These are phyloP conservation scores for Ophiostoma populinum DNA, from an alignment of 2,329 filamentous ascomycete genomes.

Conservation along the genomic window DNA sequence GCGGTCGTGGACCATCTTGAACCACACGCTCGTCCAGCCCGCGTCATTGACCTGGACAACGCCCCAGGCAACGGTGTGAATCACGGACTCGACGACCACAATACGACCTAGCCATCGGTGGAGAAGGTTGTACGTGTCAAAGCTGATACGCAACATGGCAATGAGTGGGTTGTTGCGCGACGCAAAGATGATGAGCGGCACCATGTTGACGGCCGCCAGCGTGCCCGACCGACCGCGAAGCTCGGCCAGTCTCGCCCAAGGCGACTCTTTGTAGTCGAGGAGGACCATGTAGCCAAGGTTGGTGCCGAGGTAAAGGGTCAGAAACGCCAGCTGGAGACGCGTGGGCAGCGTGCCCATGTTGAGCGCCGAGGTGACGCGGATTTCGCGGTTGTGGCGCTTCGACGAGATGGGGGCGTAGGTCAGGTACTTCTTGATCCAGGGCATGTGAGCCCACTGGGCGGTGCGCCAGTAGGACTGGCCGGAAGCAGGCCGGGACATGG, in stretches of 20 bases:
- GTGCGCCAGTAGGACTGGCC: conserved; percentile 42
- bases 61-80: conserved; percentile 58
- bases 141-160: conserved; percentile 63
- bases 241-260: conserved; percentile 55
- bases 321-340: conserved; percentile 40
- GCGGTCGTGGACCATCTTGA: conserved; percentile 35
- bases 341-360: conserved; percentile 46
- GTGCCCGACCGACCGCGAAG: conserved; percentile 73
- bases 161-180: conserved; percentile 91
- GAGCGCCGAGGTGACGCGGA: conserved; percentile 25
- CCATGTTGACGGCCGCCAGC: conserved; percentile 75
- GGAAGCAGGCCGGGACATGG: conserved; percentile 34
- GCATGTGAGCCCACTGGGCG: conserved; percentile 42
- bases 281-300: conserved; percentile 46
- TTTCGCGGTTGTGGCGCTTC: conserved; percentile 45
- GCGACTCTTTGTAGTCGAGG: conserved; percentile 40
- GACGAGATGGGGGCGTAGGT: conserved; percentile 45
- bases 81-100: conserved; percentile 48
- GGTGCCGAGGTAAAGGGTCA: conserved; percentile 38
- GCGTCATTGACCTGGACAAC: conserved; percentile 51
- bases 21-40: conserved; percentile 40
- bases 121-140: conserved; percentile 88
- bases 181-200: conserved; percentile 76
- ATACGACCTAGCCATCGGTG: conserved; percentile 73
- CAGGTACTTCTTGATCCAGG: conserved; percentile 42